phyloP scores from a whole-genome alignment of 495 filamentous ascomycete species.

The Aspergillus sparsus region DNA sequence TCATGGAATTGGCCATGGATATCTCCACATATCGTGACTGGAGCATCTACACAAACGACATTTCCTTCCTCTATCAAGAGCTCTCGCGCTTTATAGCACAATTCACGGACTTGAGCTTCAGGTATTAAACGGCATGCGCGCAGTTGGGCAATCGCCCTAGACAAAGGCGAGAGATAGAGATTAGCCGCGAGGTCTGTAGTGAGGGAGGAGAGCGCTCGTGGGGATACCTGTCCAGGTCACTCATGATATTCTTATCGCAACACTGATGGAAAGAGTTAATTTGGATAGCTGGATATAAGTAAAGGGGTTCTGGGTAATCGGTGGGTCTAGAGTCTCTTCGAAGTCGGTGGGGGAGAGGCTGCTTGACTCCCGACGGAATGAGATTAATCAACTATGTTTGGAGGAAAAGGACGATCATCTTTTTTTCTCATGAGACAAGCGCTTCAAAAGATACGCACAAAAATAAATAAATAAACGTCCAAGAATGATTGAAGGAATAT shows the following conservation, averaged over 20 bases:
- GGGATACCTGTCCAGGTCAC: conserved; percentile 78
- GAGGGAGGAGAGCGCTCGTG: background rate
- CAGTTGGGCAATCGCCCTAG: conserved; percentile 87
- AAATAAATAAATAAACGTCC: background rate
- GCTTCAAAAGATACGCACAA: background rate
- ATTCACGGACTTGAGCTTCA: conserved; percentile 88
- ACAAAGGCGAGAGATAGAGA: conserved; percentile 15
- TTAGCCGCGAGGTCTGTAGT: conserved; percentile 16
- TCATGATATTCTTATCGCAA: conserved; percentile 58
- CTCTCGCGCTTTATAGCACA: conserved; percentile 97
- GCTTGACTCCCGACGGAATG: conserved; percentile 7
- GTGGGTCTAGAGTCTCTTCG: conserved; percentile 21
- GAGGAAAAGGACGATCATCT: conserved; percentile 27
- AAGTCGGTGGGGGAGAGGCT: conserved; percentile 13
- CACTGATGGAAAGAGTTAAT: conserved; percentile 7
- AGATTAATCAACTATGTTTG: conserved; percentile 26
- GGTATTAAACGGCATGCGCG: conserved; percentile 96
- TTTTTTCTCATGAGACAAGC: conserved; percentile 16
- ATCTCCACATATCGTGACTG: conserved; percentile 98
- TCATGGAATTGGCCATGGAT: conserved; percentile 99
- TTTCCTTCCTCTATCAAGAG: conserved; percentile 97
- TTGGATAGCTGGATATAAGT: conserved; percentile 16
- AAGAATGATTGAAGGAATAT: background rate
- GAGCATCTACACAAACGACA: conserved; percentile 92
- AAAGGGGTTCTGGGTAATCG: conserved; percentile 18